Conservation (phyloP, 78 protist species). For the Cyanophora paradoxa region DNA sequence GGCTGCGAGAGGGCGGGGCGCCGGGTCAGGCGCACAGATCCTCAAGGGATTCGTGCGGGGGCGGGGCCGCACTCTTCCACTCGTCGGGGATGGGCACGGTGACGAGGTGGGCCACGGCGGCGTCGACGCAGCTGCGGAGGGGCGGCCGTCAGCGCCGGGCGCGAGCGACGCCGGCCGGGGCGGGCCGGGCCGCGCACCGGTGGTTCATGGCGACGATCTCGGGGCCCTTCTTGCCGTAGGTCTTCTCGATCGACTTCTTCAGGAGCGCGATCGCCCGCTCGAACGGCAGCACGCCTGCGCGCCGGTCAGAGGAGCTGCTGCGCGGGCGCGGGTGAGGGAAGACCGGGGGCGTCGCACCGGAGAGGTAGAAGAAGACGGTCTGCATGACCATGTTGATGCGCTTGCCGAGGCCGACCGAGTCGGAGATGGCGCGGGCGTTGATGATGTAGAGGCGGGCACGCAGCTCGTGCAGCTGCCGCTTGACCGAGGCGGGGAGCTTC, state of each 20-base stretch:
- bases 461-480: conserved; percentile 33
- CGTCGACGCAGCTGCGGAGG: too few species aligned
- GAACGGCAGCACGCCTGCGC: conserved; percentile 7
- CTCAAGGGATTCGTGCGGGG: too few species aligned
- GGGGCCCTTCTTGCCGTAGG: conserved; percentile 49
- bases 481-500: conserved; percentile 32
- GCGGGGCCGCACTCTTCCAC: too few species aligned
- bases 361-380: conserved; percentile 55
- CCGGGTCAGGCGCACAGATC: too few species aligned
- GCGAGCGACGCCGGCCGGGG: too few species aligned
- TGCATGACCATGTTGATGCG: conserved; percentile 69
- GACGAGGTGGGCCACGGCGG: neutral
- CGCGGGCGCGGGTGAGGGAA: too few species aligned
- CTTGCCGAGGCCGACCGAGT: conserved; percentile 22
- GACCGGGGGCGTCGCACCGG: conserved; percentile 44
- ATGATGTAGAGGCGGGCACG: conserved; percentile 42
- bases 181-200: too few species aligned
- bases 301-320: too few species aligned
- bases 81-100: too few species aligned
- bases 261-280: conserved; percentile 54
- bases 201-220: conserved; percentile 49
- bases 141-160: too few species aligned
- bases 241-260: conserved; percentile 36
- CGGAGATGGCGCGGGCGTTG: conserved; percentile 53
- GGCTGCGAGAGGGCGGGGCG: neutral